A percentile compares a stretch with the other conserved stretches of the same genome.
phyloP scores from a whole-genome alignment of 352 stramenopile species.

The Aphanomyces cochlioides region DNA sequence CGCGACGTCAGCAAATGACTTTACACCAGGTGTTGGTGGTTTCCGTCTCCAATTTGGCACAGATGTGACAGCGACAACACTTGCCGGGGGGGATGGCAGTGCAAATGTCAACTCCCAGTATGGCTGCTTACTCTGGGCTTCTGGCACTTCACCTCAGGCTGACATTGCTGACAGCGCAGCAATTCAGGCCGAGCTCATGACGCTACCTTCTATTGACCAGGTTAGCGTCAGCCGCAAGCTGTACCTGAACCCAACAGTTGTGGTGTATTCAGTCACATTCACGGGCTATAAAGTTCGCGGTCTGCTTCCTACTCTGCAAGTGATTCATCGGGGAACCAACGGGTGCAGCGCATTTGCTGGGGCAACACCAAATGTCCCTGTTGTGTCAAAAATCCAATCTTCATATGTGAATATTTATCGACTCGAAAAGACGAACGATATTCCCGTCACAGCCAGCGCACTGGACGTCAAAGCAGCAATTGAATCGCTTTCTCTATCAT shows the following conservation, averaged over 20 bases:
- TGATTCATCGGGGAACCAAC: constrained; percentile 90
- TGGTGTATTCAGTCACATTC: constrained; percentile 93
- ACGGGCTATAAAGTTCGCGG: constrained; percentile 85
- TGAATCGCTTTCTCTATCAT: constrained; percentile 83
- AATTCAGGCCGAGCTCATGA: constrained; percentile 63
- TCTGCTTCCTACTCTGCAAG: constrained; percentile 71
- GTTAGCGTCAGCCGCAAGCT: constrained; percentile 59
- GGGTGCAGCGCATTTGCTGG: constrained; percentile 80
- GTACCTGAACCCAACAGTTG: constrained; percentile 42
- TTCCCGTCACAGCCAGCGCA: constrained; percentile 87
- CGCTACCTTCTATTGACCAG: constrained; percentile 63
- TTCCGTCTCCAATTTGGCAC: constrained; percentile 89
- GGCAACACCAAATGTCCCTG: constrained; percentile 12
- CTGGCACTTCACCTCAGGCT: constrained; percentile 41
- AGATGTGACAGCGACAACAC: constrained; percentile 81
- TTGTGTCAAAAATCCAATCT: constrained; percentile 47
- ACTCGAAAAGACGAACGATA: constrained; percentile 83
- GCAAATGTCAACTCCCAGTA: constrained; percentile 69
- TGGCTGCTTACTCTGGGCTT: constrained; percentile 74
- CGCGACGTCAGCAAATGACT: constrained; percentile 33
- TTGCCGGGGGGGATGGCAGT: constrained; percentile 65
- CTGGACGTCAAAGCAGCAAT: constrained; percentile 91
- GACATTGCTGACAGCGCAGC: constrained; percentile 43
- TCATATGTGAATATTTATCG: constrained; percentile 85
- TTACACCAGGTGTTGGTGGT: constrained; percentile 59